Conservation (phyloP, 2,329 filamentous ascomycete species). For the Xylariaceae sp. region DNA sequence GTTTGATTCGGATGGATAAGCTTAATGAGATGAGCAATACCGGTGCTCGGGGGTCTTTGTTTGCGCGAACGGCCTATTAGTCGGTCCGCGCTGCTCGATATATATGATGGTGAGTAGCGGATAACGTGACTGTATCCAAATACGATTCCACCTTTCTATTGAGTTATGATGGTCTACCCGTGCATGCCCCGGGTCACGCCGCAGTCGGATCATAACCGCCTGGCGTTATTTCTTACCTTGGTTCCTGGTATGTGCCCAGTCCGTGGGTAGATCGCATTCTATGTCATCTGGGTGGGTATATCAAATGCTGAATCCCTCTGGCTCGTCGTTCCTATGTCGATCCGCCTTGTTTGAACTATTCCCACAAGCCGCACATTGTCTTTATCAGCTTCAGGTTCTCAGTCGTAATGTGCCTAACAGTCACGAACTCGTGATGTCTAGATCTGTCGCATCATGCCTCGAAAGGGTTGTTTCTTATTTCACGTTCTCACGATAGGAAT, state of each 20-base stretch:
- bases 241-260: neutral
- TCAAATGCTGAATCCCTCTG: neutral
- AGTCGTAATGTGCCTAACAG: too few species aligned
- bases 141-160: neutral
- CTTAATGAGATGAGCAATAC: constrained; percentile 22
- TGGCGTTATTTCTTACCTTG: neutral
- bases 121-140: neutral
- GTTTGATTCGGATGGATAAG: constrained; percentile 19
- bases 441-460: too few species aligned
- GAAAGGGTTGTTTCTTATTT: too few species aligned
- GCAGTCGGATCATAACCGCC: neutral
- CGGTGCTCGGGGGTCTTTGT: neutral
- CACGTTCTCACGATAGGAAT: too few species aligned
- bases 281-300: too few species aligned
- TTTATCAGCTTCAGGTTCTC: too few species aligned
- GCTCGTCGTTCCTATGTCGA: neutral
- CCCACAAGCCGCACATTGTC: too few species aligned
- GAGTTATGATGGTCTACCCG: neutral
- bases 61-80: neutral
- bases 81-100: neutral
- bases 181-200: neutral
- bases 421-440: too few species aligned
- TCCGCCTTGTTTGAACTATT: too few species aligned
- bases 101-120: neutral
- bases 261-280: too few species aligned